phyloP scores from a whole-genome alignment of 805 yeast genomes.

The Kluyveromyces aestuarii region DNA sequence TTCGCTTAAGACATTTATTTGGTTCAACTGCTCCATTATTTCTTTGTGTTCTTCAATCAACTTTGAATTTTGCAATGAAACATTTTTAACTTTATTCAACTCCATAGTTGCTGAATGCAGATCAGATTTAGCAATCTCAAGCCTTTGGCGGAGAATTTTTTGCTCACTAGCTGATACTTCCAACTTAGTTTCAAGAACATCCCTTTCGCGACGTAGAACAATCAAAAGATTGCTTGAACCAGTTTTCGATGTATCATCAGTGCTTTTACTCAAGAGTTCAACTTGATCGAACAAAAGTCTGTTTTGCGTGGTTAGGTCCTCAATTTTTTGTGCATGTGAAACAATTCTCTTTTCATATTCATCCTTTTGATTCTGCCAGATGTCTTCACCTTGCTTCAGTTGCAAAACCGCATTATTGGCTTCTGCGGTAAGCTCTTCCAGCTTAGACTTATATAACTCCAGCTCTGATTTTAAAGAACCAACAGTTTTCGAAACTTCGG shows the following conservation, averaged over 20 bases:
- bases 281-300: constrained; percentile 59
- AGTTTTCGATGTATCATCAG: constrained; percentile 8
- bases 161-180: constrained; percentile 46
- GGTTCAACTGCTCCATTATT: constrained; percentile 45
- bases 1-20: constrained; percentile 55
- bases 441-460: constrained; percentile 21
- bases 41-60: constrained; percentile 34
- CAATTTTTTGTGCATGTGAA: constrained; percentile 35
- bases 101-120: constrained; percentile 45
- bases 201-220: constrained; percentile 67
- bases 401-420: constrained; percentile 26
- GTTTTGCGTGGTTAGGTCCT: constrained; percentile 61
- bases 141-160: constrained; percentile 40
- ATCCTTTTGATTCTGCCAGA: constrained; percentile 38
- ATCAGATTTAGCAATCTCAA: constrained; percentile 40
- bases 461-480: constrained; percentile 33
- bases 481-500: constrained; percentile 37
- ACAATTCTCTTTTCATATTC: constrained; percentile 40
- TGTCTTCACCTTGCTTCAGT: constrained; percentile 31
- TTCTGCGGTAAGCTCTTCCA: constrained; percentile 19
- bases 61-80: constrained; percentile 17
- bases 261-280: constrained; percentile 31
- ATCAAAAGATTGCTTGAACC: constrained; percentile 46
- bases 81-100: constrained; percentile 31
- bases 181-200: constrained; percentile 52